Base-by-base conservation (phyloP, 2,329 filamentous ascomycete genomes). In the Pleoardoris graminearum region DNA sequence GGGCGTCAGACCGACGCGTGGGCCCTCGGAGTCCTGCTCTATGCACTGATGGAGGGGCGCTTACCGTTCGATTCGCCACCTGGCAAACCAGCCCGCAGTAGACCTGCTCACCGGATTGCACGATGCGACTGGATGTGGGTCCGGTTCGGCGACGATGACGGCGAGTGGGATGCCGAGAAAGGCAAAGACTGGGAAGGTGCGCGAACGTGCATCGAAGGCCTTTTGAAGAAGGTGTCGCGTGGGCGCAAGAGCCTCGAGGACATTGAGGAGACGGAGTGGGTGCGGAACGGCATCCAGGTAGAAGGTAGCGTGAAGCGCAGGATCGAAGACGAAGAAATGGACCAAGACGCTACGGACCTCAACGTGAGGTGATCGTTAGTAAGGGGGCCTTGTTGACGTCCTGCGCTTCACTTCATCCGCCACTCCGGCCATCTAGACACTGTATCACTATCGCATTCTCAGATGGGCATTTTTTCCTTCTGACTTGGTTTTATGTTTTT, bases 81-180 rank as follows among this genome's bases (percentile, higher is more conserved):
- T 0, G 88, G 88, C 14, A 88, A 90, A 63, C 88, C 85, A 42
- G 90, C 82, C 80, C 63, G 92, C 14, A 77, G 89, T 62, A 82
- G 90, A 50, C 93, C 90, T 0, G 93, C 89, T 47, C 94, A 99
- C 70, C 87, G 92, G n/a, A 97, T 99, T 55, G 94, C 94, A 1
- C 82, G 94, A 30, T 90, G 92, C 45, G 94, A 99, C 69, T 99
- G 94, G 94, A 85, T 88, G 42, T 99, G 94, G 94, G 86, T 91
- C 55, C 85, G 89, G 54, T 96, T 88, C 68, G 91, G 86, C 1
- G 87, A 91, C 51, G 85, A 88, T 10, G 89, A 95, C 50, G 91
- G 91, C 30, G 91, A 96, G 49, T 94, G 95, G 80, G 91, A 96
- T 43, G 80, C 80, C 3, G 79, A 84, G 61, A 85, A 83, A 57